These are phyloP conservation scores for Monosporascus sp. DNA, from an alignment of 2,329 filamentous ascomycete genomes.

Conservation along the genomic window DNA sequence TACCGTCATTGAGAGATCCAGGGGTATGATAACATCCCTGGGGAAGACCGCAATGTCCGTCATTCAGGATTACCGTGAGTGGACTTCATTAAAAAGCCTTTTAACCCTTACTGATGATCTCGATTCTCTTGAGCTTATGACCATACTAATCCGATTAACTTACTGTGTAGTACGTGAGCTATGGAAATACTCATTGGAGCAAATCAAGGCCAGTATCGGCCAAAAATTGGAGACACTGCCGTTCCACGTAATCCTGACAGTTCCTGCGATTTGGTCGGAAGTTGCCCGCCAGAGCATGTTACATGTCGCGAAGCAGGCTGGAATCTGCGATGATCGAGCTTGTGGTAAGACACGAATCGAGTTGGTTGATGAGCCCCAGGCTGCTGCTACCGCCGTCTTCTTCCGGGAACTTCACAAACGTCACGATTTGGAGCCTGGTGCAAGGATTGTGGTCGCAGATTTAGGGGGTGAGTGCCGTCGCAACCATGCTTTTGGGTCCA, in stretches of 20 bases:
- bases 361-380: slow-evolving; percentile 40
- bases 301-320: slow-evolving; percentile 28
- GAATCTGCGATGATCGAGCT: slow-evolving; percentile 25
- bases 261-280: slow-evolving; percentile 13
- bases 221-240: slow-evolving; percentile 3
- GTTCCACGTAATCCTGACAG: slow-evolving; percentile 9
- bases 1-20: slow-evolving; percentile 5
- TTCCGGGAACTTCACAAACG: slow-evolving; percentile 25
- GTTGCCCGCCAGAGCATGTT: slow-evolving; percentile 29
- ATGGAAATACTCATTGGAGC: slow-evolving; percentile 7
- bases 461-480: slow-evolving; percentile 18
- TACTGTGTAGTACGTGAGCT: slow-evolving; percentile 8
- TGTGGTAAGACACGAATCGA: slow-evolving; percentile 26
- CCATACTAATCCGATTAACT: neutral
- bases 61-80: neutral
- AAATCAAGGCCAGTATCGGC: slow-evolving; percentile 3
- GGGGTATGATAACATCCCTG: fast-evolving
- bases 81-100: neutral
- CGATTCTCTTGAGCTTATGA: too few relatives aligned
- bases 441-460: slow-evolving; percentile 25
- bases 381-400: slow-evolving; percentile 34
- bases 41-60: slow-evolving; percentile 12
- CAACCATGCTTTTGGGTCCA: neutral
- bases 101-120: too few relatives aligned
- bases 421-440: slow-evolving; percentile 15